These are phyloP conservation scores for Aspergillus caelatus DNA, from an alignment of 2,329 filamentous ascomycete species.

Conservation along the genomic window DNA sequence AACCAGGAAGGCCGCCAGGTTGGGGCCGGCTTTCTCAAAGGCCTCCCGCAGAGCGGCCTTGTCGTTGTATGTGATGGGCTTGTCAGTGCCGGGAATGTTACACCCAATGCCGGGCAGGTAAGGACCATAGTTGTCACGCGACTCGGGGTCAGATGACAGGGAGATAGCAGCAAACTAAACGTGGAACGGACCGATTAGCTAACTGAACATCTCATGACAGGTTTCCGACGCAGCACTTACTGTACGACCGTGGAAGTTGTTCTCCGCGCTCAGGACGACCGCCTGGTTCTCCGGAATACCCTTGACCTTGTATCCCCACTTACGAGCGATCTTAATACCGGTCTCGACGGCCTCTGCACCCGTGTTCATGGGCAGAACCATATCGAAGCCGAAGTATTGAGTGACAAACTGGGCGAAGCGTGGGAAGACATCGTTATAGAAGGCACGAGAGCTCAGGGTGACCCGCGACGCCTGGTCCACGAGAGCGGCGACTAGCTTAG, in stretches of 20 bases:
- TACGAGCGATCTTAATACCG: conserved; percentile 90
- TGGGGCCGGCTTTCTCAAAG: conserved; percentile 76
- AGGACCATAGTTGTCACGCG: conserved; percentile 93
- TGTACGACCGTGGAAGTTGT: conserved; percentile 97
- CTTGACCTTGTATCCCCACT: conserved; percentile 98
- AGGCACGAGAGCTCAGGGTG: conserved; percentile 90
- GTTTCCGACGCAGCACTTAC: conserved; percentile 55
- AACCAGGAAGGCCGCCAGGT: conserved; percentile 89
- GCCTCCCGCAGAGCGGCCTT: conserved; percentile 77
- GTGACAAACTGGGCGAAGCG: conserved; percentile 93
- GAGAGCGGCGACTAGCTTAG: conserved; percentile 88
- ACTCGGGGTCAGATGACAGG: conserved; percentile 93
- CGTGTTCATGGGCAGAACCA: conserved; percentile 98
- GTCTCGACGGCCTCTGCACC: conserved; percentile 96
- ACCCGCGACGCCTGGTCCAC: conserved; percentile 85
- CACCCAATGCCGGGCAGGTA: conserved; percentile 89
- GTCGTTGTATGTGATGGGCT: conserved; percentile 83
- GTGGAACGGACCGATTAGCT: background rate
- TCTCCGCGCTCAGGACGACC: conserved; percentile 77
- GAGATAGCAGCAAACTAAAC: conserved; percentile 87
- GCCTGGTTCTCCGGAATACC: conserved; percentile 83
- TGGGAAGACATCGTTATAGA: conserved; percentile 98
- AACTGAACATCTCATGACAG: background rate
- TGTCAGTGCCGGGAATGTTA: conserved; percentile 71
- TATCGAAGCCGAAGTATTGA: conserved; percentile 88